Evolutionary conservation across 2,329 filamentous ascomycete genomes (phyloP).

Genomic region (Chalaropsis thielavioides): DNA sequence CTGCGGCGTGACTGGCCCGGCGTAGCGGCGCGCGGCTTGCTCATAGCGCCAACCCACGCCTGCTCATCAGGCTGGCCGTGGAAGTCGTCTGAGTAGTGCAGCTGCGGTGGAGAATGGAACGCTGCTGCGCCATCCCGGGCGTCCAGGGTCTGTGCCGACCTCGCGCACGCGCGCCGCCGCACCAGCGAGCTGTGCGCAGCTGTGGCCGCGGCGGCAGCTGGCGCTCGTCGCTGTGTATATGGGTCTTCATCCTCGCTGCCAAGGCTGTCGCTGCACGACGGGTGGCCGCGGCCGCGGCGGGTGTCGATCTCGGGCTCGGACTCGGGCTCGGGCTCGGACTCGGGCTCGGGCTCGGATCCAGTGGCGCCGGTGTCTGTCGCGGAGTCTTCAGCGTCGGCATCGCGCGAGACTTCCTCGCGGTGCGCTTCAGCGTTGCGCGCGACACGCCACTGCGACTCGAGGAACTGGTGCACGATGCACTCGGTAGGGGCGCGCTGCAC

Average conservation of each 20-base stretch:
- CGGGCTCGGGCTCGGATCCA: constrained; percentile 23
- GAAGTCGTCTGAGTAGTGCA: constrained; percentile 20
- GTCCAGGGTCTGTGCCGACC: no score
- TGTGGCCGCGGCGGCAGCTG: no score
- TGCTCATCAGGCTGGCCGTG: constrained; percentile 43
- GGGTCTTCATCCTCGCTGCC: background rate
- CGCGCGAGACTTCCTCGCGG: constrained; percentile 19
- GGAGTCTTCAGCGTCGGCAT: constrained; percentile 22
- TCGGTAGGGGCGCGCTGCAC: constrained; percentile 30
- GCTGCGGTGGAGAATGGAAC: background rate
- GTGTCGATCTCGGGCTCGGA: no score
- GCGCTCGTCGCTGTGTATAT: no score
- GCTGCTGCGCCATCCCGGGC: no score
- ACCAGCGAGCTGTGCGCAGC: no score
- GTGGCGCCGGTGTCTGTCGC: constrained; percentile 24
- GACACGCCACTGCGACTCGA: constrained; percentile 41
- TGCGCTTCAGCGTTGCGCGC: constrained; percentile 19
- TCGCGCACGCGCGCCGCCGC: no score
- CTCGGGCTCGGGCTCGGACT: background rate
- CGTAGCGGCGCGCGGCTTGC: constrained; percentile 24
- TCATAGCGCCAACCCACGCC: constrained; percentile 38
- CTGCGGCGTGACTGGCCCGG: constrained; percentile 28
- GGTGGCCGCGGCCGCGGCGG: background rate
- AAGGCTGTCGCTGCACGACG: constrained; percentile 20
- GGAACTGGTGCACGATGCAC: constrained; percentile 51